A percentile compares a stretch with the other conserved stretches of the same genome.
Conservation (phyloP, 2,329 filamentous ascomycete genomes). For the Pleurostoma richardsiae region DNA sequence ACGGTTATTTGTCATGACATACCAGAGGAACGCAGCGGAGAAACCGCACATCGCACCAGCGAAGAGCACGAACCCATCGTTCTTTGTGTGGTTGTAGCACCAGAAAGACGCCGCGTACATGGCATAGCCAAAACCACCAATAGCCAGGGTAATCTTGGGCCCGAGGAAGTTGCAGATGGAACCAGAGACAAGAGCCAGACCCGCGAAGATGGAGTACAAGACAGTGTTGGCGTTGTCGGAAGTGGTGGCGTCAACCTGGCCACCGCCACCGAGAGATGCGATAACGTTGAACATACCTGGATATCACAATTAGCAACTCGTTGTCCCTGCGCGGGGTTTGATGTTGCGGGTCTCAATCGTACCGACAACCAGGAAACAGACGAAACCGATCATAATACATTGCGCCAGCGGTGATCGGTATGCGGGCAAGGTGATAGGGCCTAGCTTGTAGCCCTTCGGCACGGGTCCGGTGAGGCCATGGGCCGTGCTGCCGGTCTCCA, state of each 20-base stretch:
- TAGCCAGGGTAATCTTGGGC: conserved; percentile 56
- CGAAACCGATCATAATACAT: conserved; percentile 20
- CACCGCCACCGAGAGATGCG: conserved; percentile 10
- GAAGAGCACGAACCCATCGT: conserved; percentile 65
- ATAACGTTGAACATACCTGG: conserved; percentile 30
- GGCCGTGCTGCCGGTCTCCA: too few species aligned
- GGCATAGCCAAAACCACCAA: conserved; percentile 69
- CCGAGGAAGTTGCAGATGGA: conserved; percentile 70
- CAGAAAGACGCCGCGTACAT: conserved; percentile 65
- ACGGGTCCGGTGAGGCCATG: not conserved
- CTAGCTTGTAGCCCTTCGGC: not conserved
- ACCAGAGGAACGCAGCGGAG: conserved; percentile 48
- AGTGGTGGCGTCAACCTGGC: conserved; percentile 10
- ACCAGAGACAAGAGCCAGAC: conserved; percentile 62
- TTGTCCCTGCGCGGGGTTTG: not conserved
- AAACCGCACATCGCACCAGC: conserved; percentile 69
- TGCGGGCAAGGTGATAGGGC: not conserved
- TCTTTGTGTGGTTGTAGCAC: conserved; percentile 59
- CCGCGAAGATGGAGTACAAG: conserved; percentile 43
- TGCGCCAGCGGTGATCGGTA: not conserved
- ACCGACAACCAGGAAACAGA: conserved; percentile 61
- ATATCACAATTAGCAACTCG: conserved; percentile 35
- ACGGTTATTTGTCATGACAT: not conserved
- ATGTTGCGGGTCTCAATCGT: conserved; percentile 38
- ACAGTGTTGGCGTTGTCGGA: conserved; percentile 24